Evolutionary conservation across 2,329 filamentous ascomycete genomes (phyloP), one percentile per base, ranked within the genome.

Genomic region (Exophiala xenobiotica): DNA sequence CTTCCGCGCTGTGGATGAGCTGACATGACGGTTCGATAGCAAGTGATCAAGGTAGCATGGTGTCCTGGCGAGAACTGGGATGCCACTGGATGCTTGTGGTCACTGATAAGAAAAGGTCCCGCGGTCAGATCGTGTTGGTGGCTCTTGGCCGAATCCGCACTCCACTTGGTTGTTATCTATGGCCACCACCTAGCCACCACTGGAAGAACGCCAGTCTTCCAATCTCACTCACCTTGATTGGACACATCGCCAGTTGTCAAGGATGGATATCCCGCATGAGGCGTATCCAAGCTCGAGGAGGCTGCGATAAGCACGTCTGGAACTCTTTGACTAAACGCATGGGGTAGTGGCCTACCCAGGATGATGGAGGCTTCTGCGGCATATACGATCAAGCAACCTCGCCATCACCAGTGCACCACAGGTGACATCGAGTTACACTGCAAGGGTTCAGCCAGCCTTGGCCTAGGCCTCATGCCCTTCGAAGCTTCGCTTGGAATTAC

Each of bases 221-320:
- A n/a, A n/a, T n/a, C n/a, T n/a, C n/a, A n/a, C n/a, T n/a, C n/a
- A n/a, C n/a, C n/a, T 14, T 14, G 8, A 16, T 35, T 12, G 3
- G 27, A 4, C 4, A 4, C 27, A 9, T n/a, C 12, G 11, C 31
- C 11, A 35, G 12, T 35, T 8, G n/a, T 12, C 26, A 27, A 14
- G 31, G 31, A 35, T 14, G 31, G 31, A 35, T 35, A 14, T 35
- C 9, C 31, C 31, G 12, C 12, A 35, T 35, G 31, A 35, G 31
- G 31, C 31, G 31, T 35, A 14, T 3, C n/a, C n/a, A 49, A 45
- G 45, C 45, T 23, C 27, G 12, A 38, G 38, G 27, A 47, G 43
- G 35, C 29, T 44, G 23, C 22, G 51, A 53, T 53, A 53, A 49
- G 51, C 45, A 42, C 20, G 24, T 18, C 35, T 22, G 14, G 18